Evolutionary conservation across 2,329 filamentous ascomycete genomes (phyloP).

Genomic region (Ploettnerulaceae sp.): DNA sequence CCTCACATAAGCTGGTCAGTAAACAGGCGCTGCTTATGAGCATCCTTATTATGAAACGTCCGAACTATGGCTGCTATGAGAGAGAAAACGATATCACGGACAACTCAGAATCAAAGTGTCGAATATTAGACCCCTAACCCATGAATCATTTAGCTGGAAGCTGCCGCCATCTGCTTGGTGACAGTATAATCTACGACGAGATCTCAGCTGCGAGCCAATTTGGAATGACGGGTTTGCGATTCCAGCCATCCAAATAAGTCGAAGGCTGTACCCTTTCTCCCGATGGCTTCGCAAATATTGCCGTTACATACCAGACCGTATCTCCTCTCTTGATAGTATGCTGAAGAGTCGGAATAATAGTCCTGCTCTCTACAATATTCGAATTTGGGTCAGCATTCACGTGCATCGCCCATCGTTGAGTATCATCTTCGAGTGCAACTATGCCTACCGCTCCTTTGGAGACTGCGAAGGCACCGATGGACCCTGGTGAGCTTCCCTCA

Average conservation of each 20-base stretch:
- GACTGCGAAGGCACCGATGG: slow-evolving; percentile 50
- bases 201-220: slow-evolving; percentile 48
- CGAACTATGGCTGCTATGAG: no score
- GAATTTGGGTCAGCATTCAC: slow-evolving; percentile 76
- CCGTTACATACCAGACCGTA: slow-evolving; percentile 63
- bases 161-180: neutral
- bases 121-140: no score
- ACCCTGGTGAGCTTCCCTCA: slow-evolving; percentile 48
- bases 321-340: slow-evolving; percentile 54
- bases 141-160: no score
- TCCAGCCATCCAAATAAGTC: slow-evolving; percentile 58
- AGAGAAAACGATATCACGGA: no score
- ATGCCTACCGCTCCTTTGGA: slow-evolving; percentile 53
- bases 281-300: slow-evolving; percentile 64
- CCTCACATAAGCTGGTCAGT: no score
- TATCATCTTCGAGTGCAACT: slow-evolving; percentile 43
- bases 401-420: slow-evolving; percentile 49
- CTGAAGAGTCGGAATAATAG: slow-evolving; percentile 65
- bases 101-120: no score
- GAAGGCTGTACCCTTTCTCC: slow-evolving; percentile 46
- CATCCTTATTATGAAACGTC: no score
- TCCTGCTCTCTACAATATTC: slow-evolving; percentile 68
- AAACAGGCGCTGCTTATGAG: no score
- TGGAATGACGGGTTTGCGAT: slow-evolving; percentile 52
- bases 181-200: neutral